phyloP scores from a whole-genome alignment of 306 rosid species.

The Alnus glutinosa region DNA sequence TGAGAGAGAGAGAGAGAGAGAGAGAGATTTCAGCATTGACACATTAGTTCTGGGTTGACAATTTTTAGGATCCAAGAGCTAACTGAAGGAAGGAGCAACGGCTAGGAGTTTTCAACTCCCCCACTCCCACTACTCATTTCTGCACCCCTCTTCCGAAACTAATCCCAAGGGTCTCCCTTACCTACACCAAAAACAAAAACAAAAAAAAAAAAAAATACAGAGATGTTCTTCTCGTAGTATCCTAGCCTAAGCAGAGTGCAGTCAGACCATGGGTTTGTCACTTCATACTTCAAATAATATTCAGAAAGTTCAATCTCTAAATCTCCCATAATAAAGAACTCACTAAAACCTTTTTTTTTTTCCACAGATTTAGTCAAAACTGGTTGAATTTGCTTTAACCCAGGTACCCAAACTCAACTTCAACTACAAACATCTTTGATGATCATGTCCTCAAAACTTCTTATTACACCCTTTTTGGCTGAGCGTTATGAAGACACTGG shows the following conservation, averaged over 20 bases:
- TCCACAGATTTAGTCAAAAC: not conserved
- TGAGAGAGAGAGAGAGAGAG: not conserved
- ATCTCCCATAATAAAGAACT: not conserved
- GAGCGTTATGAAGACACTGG: not conserved
- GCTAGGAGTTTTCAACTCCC: not conserved
- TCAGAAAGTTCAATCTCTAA: not conserved
- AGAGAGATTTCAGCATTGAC: not conserved
- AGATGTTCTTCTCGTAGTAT: not conserved
- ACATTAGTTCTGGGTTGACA: not conserved
- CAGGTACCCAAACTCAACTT: not conserved
- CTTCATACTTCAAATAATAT: not conserved
- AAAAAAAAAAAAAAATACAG: not conserved
- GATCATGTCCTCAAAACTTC: constrained; percentile 1
- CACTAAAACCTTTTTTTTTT: not conserved
- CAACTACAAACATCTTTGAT: not conserved
- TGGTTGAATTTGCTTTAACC: not conserved
- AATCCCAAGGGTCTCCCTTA: not conserved
- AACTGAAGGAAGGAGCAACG: not conserved
- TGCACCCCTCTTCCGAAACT: not conserved
- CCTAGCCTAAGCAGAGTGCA: not conserved
- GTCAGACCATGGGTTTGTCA: not conserved
- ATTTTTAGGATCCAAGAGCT: not conserved
- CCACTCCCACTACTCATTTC: not conserved
- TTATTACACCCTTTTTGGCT: not conserved
- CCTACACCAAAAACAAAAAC: not conserved